Percentiles rank a stretch among this genome's conserved stretches.
These are phyloP conservation scores for Suillus bovinus DNA, from an alignment of 768 basidiomycete genomes.

Conservation along the genomic window DNA sequence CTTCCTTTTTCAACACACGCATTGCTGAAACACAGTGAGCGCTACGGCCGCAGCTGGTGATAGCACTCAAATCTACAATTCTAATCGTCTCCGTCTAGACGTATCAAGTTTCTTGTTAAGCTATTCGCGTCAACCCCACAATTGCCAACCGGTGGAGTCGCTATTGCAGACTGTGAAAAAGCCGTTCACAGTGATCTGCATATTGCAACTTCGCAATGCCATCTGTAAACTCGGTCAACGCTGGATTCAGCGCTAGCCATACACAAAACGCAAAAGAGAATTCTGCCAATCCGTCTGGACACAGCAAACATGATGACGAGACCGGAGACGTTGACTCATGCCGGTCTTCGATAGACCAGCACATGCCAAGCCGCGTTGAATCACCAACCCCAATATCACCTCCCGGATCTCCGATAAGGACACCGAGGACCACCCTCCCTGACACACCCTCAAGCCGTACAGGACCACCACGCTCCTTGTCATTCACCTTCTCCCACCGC, in stretches of 20 bases:
- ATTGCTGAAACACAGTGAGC: background rate
- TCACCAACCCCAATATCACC: slow-evolving; percentile 10
- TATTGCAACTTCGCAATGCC: background rate
- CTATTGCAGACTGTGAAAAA: background rate
- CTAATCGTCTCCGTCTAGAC: background rate
- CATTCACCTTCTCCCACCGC: slow-evolving; percentile 57
- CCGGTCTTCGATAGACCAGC: slow-evolving; percentile 9
- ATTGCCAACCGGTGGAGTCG: background rate
- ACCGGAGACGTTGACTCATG: slow-evolving; percentile 1
- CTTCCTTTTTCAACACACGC: background rate
- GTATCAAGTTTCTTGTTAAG: background rate
- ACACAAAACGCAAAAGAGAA: slow-evolving; percentile 6
- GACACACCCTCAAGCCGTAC: slow-evolving; percentile 64
- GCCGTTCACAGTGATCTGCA: background rate
- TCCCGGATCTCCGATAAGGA: slow-evolving; percentile 8
- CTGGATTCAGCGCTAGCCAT: slow-evolving; percentile 7
- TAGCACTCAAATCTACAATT: background rate
- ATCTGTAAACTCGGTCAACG: slow-evolving; percentile 14
- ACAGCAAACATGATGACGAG: background rate
- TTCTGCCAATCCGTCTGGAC: background rate
- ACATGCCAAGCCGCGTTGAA: slow-evolving; percentile 17
- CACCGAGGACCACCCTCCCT: slow-evolving; percentile 14
- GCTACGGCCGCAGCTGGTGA: background rate
- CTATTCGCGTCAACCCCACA: background rate
- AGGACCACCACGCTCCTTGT: slow-evolving; percentile 73